phyloP scores from a whole-genome alignment of 495 filamentous ascomycete species.

The Penicillium canariense region DNA sequence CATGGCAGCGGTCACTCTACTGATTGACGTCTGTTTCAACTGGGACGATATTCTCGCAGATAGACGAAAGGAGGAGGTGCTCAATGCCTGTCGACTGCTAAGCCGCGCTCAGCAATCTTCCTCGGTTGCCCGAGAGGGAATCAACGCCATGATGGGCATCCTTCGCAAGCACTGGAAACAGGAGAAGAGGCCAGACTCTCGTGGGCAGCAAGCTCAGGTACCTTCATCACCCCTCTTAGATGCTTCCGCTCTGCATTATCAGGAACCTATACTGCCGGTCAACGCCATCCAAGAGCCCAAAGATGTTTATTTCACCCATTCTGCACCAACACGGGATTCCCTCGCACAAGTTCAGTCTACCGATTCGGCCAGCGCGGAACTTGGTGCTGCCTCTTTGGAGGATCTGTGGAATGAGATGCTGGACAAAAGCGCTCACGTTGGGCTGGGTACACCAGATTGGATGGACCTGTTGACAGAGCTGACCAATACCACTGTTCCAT shows the following conservation, averaged over 20 bases:
- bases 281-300: not conserved
- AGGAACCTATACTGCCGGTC: not conserved
- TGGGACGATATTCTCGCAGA: constrained; percentile 43
- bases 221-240: not conserved
- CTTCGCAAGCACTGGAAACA: constrained; percentile 34
- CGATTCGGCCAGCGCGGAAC: not conserved
- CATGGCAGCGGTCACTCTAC: constrained; percentile 44
- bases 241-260: not conserved
- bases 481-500: constrained; percentile 20
- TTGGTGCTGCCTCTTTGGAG: constrained; percentile 20
- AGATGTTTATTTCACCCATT: not conserved
- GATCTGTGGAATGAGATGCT: constrained; percentile 39
- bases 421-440: constrained; percentile 26
- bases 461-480: constrained; percentile 35
- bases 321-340: not conserved
- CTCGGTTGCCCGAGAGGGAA: constrained; percentile 29
- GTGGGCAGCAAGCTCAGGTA: not conserved
- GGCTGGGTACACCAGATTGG: constrained; percentile 30
- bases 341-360: not conserved
- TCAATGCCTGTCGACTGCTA: constrained; percentile 44
- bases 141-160: constrained; percentile 38
- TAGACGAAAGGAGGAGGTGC: constrained; percentile 40
- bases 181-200: constrained; percentile 7
- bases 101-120: constrained; percentile 37
- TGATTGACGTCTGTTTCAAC: constrained; percentile 48